Evolutionary conservation across 148 eudicot genomes (phyloP).

Genomic region (Persicaria tinctoria): DNA sequence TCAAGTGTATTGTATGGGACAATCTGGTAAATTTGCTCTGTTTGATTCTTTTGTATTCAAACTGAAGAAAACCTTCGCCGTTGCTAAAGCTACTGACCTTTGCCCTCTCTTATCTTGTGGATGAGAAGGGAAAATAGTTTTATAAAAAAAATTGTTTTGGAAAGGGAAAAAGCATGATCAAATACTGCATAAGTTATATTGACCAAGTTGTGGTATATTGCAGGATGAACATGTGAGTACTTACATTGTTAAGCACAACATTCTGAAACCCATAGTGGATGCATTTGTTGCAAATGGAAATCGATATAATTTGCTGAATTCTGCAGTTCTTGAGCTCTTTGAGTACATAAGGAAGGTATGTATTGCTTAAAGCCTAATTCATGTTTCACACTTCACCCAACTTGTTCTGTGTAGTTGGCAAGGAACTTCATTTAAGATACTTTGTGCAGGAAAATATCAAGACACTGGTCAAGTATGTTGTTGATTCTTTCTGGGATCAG

Average conservation of each 20-base stretch:
- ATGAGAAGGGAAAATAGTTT: too few species aligned
- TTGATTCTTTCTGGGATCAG: slow-evolving; percentile 80
- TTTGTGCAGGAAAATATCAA: slow-evolving; percentile 76
- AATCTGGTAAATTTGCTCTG: neutral
- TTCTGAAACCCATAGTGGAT: slow-evolving; percentile 81
- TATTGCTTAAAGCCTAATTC: neutral
- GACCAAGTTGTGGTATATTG: slow-evolving; percentile 15
- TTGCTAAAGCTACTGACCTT: too few species aligned
- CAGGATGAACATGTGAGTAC: slow-evolving; percentile 90
- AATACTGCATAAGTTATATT: neutral
- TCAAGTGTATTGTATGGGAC: neutral
- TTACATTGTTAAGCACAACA: slow-evolving; percentile 73
- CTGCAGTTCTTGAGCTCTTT: slow-evolving; percentile 85
- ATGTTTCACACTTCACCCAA: neutral
- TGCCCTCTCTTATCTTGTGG: too few species aligned
- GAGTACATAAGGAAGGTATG: slow-evolving; percentile 77
- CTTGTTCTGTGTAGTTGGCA: slow-evolving; percentile 3
- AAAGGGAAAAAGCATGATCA: too few species aligned
- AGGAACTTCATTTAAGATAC: slow-evolving; percentile 1
- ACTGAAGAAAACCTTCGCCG: too few species aligned
- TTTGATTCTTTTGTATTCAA: too few species aligned
- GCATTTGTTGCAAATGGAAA: slow-evolving; percentile 78
- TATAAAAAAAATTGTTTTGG: too few species aligned
- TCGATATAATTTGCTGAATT: slow-evolving; percentile 82
- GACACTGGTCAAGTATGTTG: slow-evolving; percentile 60